phyloP scores from a whole-genome alignment of 2,329 filamentous ascomycete genomes.

The Arthrobotrys sphaeroides region DNA sequence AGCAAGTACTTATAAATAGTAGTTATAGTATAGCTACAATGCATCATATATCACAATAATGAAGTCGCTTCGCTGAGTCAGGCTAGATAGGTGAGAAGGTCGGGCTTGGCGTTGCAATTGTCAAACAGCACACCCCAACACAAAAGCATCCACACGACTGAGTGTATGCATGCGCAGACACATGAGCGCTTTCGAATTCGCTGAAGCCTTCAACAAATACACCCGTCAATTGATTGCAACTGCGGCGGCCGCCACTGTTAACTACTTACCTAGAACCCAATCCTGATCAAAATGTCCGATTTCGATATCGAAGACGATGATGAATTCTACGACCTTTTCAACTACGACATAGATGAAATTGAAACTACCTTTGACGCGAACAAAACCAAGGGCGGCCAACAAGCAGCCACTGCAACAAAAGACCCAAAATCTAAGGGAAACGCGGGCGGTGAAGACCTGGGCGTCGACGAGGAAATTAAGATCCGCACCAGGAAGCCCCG shows the following conservation, averaged over 20 bases:
- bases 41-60: no score
- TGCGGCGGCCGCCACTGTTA: not conserved
- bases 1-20: no score
- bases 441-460: constrained; percentile 70
- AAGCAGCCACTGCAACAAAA: constrained; percentile 63
- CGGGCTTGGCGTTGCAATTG: not conserved
- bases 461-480: constrained; percentile 86
- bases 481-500: constrained; percentile 80
- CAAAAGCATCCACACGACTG: no score
- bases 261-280: no score
- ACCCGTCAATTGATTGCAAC: not conserved
- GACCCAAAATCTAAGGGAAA: constrained; percentile 64
- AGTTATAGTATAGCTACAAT: no score
- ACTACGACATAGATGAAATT: constrained; percentile 74
- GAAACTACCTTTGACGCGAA: constrained; percentile 58
- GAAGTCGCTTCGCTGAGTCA: no score
- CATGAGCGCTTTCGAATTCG: no score
- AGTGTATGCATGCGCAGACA: no score
- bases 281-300: constrained; percentile 17
- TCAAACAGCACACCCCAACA: constrained; percentile 1
- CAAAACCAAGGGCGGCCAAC: constrained; percentile 59
- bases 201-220: not conserved
- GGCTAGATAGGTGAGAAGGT: not conserved
- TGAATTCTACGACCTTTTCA: constrained; percentile 74
- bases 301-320: constrained; percentile 56